phyloP scores from a whole-genome alignment of 2,329 filamentous ascomycete genomes.

The Phaeoacremonium minimum region DNA sequence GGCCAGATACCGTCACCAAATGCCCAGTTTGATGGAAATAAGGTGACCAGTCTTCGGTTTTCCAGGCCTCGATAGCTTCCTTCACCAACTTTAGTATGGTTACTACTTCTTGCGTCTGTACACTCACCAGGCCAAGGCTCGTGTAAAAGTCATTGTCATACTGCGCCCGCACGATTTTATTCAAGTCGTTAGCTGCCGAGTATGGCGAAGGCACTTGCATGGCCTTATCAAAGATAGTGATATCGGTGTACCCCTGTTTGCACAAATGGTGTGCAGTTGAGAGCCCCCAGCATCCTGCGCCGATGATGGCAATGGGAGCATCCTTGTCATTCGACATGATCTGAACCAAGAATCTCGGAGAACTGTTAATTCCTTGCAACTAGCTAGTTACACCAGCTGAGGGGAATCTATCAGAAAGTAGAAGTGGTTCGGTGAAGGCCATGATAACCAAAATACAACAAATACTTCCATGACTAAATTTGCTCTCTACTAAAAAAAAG shows the following conservation, averaged over 20 bases:
- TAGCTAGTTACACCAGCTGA: no score
- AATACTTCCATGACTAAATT: no score
- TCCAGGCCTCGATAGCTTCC: conserved; percentile 47
- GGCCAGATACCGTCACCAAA: conserved; percentile 42
- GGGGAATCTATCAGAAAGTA: no score
- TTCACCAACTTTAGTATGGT: no score
- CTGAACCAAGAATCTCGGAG: no score
- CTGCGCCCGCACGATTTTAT: conserved; percentile 57
- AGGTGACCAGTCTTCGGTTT: conserved; percentile 41
- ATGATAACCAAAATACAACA: no score
- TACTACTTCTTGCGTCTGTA: no score
- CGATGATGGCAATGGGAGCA: no score
- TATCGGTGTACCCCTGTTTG: conserved; percentile 33
- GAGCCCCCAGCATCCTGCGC: conserved; percentile 44
- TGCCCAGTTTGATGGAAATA: conserved; percentile 42
- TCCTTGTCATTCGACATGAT: no score
- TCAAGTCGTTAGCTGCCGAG: conserved; percentile 54
- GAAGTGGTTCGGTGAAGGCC: no score
- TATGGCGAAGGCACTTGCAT: conserved; percentile 35
- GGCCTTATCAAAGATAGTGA: conserved; percentile 41
- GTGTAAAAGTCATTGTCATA: conserved; percentile 55
- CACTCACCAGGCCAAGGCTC: conserved; percentile 34
- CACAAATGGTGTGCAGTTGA: conserved; percentile 42
- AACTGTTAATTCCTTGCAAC: no score
- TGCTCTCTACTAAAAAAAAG: no score